phyloP scores from a whole-genome alignment of 768 basidiomycete species.

The Boletus barrowsii region DNA sequence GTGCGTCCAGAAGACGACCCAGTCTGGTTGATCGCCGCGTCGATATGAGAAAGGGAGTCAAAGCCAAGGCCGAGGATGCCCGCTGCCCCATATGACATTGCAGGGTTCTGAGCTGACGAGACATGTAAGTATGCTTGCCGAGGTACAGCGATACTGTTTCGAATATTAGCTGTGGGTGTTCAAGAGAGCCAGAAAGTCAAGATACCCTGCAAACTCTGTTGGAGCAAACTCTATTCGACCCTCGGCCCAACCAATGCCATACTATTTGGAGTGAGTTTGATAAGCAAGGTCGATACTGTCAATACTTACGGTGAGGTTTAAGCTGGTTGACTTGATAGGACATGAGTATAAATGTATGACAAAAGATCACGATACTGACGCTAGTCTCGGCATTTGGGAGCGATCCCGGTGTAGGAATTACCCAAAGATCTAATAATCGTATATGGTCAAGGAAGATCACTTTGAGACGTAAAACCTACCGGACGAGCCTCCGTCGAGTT shows the following conservation, averaged over 20 bases:
- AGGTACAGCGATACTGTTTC: slow-evolving; percentile 54
- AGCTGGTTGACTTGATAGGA: slow-evolving; percentile 37
- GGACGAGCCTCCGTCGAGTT: slow-evolving; percentile 79
- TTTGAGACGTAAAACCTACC: slow-evolving; percentile 6
- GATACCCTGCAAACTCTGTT: slow-evolving; percentile 69
- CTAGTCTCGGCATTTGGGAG: slow-evolving; percentile 48
- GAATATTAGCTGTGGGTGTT: slow-evolving; percentile 6
- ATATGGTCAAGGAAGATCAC: neutral
- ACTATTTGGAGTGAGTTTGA: slow-evolving; percentile 39
- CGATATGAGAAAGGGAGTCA: slow-evolving; percentile 70
- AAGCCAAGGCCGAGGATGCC: slow-evolving; percentile 81
- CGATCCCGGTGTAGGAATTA: slow-evolving; percentile 45
- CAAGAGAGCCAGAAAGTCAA: slow-evolving; percentile 4
- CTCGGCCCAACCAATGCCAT: slow-evolving; percentile 76
- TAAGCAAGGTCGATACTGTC: neutral
- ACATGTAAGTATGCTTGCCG: slow-evolving; percentile 72
- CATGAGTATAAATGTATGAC: slow-evolving; percentile 4
- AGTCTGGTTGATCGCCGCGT: slow-evolving; percentile 55
- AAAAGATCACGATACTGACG: slow-evolving; percentile 35
- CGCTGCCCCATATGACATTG: slow-evolving; percentile 63
- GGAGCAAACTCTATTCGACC: slow-evolving; percentile 62
- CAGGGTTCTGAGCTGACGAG: slow-evolving; percentile 64
- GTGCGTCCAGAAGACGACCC: slow-evolving; percentile 61
- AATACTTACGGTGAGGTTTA: slow-evolving; percentile 59
- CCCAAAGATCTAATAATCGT: slow-evolving; percentile 62